A percentile compares a stretch with the other conserved stretches of the same genome.
phyloP scores from a whole-genome alignment of 495 filamentous ascomycete genomes.

The Penicillium fimorum region DNA sequence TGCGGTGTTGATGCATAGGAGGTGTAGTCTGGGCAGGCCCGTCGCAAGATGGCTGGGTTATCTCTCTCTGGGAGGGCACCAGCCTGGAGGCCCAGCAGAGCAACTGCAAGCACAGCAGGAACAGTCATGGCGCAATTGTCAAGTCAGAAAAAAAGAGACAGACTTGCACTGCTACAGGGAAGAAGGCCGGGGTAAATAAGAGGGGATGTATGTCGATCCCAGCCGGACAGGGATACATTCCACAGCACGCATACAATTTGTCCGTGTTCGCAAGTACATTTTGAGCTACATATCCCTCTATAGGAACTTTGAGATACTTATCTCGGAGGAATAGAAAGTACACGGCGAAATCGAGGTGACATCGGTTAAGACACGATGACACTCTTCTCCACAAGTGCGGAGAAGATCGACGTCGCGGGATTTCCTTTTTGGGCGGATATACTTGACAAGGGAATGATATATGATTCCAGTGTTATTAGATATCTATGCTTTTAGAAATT shows the following conservation, averaged over 20 bases:
- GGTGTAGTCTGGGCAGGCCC: constrained; percentile 52
- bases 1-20: constrained; percentile 47
- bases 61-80: constrained; percentile 29
- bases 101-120: constrained; percentile 27
- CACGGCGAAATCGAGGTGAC: constrained; percentile 21
- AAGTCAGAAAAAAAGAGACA: constrained; percentile 1
- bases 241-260: neutral
- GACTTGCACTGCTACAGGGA: neutral
- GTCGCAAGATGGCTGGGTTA: constrained; percentile 33
- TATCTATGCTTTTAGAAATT: neutral
- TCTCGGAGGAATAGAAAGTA: constrained; percentile 18
- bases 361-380: constrained; percentile 20
- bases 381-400: constrained; percentile 27
- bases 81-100: constrained; percentile 27
- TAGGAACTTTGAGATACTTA: neutral
- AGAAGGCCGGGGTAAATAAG: constrained; percentile 14
- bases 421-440: constrained; percentile 5
- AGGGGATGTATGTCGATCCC: constrained; percentile 23
- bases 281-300: neutral
- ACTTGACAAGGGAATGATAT: neutral
- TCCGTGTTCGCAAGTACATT: neutral
- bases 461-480: neutral
- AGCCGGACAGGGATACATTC: constrained; percentile 23
- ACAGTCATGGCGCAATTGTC: constrained; percentile 16
- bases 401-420: constrained; percentile 26